phyloP scores from a whole-genome alignment of 768 basidiomycete species.

The Tylopilus rubrobrunneus region DNA sequence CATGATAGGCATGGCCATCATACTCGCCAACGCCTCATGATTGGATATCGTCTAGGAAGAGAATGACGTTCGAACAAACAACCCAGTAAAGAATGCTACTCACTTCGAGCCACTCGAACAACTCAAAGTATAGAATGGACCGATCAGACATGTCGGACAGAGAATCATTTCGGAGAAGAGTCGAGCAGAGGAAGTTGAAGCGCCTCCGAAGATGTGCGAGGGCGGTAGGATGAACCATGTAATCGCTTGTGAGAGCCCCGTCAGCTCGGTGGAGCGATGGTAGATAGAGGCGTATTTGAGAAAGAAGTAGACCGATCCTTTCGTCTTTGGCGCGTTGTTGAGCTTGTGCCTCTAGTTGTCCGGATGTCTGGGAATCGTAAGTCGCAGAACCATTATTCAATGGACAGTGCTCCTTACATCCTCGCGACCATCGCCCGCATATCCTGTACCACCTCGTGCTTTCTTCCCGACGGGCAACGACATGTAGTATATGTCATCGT shows the following conservation, averaged over 20 bases:
- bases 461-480: constrained; percentile 52
- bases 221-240: constrained; percentile 87
- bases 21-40: constrained; percentile 88
- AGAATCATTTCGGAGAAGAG: constrained; percentile 87
- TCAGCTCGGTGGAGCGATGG: constrained; percentile 74
- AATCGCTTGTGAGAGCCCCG: constrained; percentile 82
- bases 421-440: constrained; percentile 79
- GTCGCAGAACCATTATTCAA: not conserved
- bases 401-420: constrained; percentile 56
- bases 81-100: not conserved
- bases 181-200: constrained; percentile 85
- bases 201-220: constrained; percentile 87
- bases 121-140: constrained; percentile 76
- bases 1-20: constrained; percentile 98
- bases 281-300: constrained; percentile 74
- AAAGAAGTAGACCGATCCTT: constrained; percentile 64
- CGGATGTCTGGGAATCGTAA: constrained; percentile 55
- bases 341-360: constrained; percentile 73
- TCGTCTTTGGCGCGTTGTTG: constrained; percentile 73
- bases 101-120: constrained; percentile 93
- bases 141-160: constrained; percentile 93
- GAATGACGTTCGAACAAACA: constrained; percentile 3
- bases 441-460: constrained; percentile 77
- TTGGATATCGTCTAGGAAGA: constrained; percentile 75
- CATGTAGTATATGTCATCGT: constrained; percentile 48